A percentile compares a stretch with the other conserved stretches of the same genome.
Evolutionary conservation across 768 basidiomycete species (phyloP).

Genomic region (Amyloporia xantha): DNA sequence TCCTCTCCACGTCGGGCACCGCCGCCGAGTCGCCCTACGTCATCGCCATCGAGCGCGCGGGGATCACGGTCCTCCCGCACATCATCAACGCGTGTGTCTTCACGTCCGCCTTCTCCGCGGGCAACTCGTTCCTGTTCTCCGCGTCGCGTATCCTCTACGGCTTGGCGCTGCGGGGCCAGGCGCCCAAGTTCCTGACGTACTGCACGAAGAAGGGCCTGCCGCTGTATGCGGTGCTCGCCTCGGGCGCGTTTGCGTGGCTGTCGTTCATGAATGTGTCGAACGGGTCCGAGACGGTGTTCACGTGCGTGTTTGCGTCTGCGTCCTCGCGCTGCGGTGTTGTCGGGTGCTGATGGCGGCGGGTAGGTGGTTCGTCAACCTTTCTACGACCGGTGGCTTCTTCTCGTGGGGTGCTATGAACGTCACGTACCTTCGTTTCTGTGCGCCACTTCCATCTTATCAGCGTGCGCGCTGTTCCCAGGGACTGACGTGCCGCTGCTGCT

Average conservation of each 20-base stretch:
- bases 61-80: constrained; percentile 45
- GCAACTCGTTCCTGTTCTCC: constrained; percentile 58
- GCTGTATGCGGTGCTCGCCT: constrained; percentile 19
- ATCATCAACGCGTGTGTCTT: constrained; percentile 72
- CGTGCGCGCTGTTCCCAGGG: too few species aligned
- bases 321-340: background rate
- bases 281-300: constrained; percentile 53
- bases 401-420: constrained; percentile 63
- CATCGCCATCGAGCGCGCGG: constrained; percentile 68
- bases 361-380: constrained; percentile 34
- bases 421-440: constrained; percentile 68
- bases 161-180: constrained; percentile 32
- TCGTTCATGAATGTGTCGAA: constrained; percentile 60
- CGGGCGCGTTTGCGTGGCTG: constrained; percentile 38
- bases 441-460: too few species aligned
- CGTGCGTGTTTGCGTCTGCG: constrained; percentile 26
- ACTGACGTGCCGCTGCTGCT: too few species aligned
- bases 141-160: constrained; percentile 37
- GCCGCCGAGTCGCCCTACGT: constrained; percentile 84
- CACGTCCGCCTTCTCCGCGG: constrained; percentile 67
- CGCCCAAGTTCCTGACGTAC: constrained; percentile 37
- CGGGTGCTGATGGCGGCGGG: too few species aligned
- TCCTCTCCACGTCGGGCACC: constrained; percentile 48
- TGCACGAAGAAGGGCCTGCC: constrained; percentile 49
- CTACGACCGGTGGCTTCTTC: constrained; percentile 62